These are phyloP conservation scores for Medicago ruthenica DNA, from an alignment of 306 rosid genomes.

Conservation along the genomic window DNA sequence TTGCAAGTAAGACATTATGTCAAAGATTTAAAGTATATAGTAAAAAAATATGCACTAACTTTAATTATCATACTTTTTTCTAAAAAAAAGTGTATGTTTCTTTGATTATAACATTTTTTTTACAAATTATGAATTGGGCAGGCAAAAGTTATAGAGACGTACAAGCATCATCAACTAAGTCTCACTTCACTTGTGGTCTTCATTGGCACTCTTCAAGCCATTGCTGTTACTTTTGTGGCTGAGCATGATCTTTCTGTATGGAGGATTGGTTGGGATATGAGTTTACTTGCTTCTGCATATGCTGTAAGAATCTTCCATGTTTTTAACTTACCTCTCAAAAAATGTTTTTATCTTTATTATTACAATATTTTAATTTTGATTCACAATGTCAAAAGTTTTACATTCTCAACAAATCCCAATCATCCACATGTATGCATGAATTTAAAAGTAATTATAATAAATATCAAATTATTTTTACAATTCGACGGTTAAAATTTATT, in stretches of 20 bases:
- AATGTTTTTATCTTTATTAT: neutral
- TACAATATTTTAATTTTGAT: neutral
- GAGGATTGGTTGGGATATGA: slow-evolving; percentile 94
- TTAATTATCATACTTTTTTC: neutral
- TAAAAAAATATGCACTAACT: neutral
- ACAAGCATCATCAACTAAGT: slow-evolving; percentile 81
- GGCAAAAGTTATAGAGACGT: slow-evolving; percentile 78
- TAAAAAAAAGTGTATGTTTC: neutral
- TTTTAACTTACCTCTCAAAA: neutral
- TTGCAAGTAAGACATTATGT: slow-evolving; percentile 62
- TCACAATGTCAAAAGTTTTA: neutral
- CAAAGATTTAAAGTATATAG: neutral
- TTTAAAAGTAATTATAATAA: too few relatives aligned
- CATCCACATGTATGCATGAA: too few relatives aligned
- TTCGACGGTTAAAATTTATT: too few relatives aligned
- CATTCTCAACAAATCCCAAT: neutral
- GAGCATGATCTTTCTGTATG: slow-evolving; percentile 81
- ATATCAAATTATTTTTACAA: too few relatives aligned
- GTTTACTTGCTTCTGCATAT: slow-evolving; percentile 91
- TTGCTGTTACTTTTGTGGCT: slow-evolving; percentile 77
- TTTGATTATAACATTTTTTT: neutral
- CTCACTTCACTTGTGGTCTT: slow-evolving; percentile 78
- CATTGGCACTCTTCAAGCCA: slow-evolving; percentile 84
- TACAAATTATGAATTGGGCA: slow-evolving; percentile 32
- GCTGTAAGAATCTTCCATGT: slow-evolving; percentile 63